phyloP scores from a whole-genome alignment of 352 stramenopile species.

The Pythium vanterpoolii region DNA sequence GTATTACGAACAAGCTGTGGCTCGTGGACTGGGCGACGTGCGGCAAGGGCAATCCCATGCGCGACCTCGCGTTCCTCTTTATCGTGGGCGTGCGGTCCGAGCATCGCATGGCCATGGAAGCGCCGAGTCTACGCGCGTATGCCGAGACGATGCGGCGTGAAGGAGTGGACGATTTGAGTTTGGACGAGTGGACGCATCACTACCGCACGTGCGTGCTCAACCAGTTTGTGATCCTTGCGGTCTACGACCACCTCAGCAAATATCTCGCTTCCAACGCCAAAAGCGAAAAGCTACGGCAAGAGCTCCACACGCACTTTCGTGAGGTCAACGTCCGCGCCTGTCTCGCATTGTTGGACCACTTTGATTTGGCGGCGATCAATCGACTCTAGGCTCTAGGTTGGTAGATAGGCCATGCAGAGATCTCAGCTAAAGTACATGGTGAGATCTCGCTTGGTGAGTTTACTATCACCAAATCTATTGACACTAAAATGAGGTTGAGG shows the following conservation, averaged over 20 bases:
- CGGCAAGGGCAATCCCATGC: conserved; percentile 67
- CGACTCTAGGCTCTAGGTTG: not conserved
- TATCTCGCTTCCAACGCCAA: conserved; percentile 71
- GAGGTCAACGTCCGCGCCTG: conserved; percentile 69
- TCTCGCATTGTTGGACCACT: conserved; percentile 58
- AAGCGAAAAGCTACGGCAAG: conserved; percentile 50
- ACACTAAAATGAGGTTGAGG: no score
- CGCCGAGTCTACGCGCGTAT: conserved; percentile 40
- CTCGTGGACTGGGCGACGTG: conserved; percentile 83
- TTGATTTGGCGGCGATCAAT: conserved; percentile 28
- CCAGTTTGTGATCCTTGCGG: conserved; percentile 79
- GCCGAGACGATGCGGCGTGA: conserved; percentile 26
- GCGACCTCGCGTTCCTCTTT: conserved; percentile 81
- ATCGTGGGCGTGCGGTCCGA: conserved; percentile 62
- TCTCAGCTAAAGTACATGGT: no score
- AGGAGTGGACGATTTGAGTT: conserved; percentile 20
- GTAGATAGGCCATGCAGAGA: no score
- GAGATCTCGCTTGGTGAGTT: no score
- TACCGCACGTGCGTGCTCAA: conserved; percentile 75
- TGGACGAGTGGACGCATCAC: conserved; percentile 42
- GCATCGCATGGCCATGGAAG: conserved; percentile 44
- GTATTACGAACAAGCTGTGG: conserved; percentile 34
- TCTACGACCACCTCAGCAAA: conserved; percentile 79
- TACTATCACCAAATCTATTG: no score
- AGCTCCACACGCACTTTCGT: conserved; percentile 64